These are phyloP conservation scores for Trichoderma sp. DNA, from an alignment of 2,329 filamentous ascomycete genomes.

Conservation along the genomic window DNA sequence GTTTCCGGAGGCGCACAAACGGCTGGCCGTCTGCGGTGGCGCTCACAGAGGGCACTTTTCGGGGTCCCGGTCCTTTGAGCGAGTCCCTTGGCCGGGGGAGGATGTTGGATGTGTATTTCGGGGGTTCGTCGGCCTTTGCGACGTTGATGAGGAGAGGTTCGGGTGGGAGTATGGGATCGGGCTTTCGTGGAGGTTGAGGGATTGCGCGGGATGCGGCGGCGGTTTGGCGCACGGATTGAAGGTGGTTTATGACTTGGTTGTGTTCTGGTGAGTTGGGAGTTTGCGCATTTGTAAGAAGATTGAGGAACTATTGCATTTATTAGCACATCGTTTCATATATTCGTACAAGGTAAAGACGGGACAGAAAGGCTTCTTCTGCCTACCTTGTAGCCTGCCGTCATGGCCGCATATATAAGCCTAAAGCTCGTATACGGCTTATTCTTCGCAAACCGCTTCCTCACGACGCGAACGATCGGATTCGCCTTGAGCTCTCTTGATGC, in stretches of 20 bases:
- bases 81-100: constrained; percentile 54
- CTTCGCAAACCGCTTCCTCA: constrained; percentile 65
- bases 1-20: constrained; percentile 69
- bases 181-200: constrained; percentile 30
- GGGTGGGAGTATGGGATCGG: constrained; percentile 29
- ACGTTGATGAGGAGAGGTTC: constrained; percentile 43
- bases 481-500: neutral
- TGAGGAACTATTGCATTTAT: constrained; percentile 44
- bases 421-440: constrained; percentile 62
- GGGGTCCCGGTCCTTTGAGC: constrained; percentile 43
- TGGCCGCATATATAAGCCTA: constrained; percentile 62
- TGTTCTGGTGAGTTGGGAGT: constrained; percentile 46
- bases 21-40: constrained; percentile 60
- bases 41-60: constrained; percentile 59
- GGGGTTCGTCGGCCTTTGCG: constrained; percentile 42
- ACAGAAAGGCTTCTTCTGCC: neutral
- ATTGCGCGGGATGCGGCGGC: constrained; percentile 31
- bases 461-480: constrained; percentile 58
- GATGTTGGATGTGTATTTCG: constrained; percentile 52
- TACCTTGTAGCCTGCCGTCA: constrained; percentile 71
- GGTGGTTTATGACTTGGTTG: constrained; percentile 42
- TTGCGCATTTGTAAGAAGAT: constrained; percentile 47
- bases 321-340: neutral
- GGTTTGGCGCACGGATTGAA: constrained; percentile 41
- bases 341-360: neutral